A percentile compares a stretch with the other conserved stretches of the same genome.
These are phyloP conservation scores for Pleurotus tuoliensis DNA, from an alignment of 768 basidiomycete species.

Conservation along the genomic window DNA sequence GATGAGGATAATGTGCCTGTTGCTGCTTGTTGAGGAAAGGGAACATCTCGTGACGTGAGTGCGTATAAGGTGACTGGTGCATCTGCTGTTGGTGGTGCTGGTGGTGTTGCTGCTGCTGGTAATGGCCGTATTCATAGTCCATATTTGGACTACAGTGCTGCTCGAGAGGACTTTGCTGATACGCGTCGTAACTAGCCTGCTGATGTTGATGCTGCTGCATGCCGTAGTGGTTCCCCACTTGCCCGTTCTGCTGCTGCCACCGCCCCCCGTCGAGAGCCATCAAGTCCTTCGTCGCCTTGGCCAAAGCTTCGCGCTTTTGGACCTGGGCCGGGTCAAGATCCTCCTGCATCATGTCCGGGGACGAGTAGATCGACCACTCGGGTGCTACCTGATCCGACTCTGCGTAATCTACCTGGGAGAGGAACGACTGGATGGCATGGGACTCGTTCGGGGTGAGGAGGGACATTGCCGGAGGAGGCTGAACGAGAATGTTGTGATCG, in stretches of 20 bases:
- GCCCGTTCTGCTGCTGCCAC: constrained; percentile 26
- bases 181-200: constrained; percentile 11
- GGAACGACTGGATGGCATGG: constrained; percentile 65
- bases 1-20: not conserved
- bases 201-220: constrained; percentile 12
- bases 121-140: constrained; percentile 16
- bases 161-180: constrained; percentile 13
- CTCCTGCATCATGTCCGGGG: constrained; percentile 36
- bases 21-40: constrained; percentile 11
- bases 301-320: constrained; percentile 49
- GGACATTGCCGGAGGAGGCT: constrained; percentile 37
- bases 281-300: constrained; percentile 80
- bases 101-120: constrained; percentile 10
- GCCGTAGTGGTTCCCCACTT: constrained; percentile 16
- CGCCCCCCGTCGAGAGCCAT: constrained; percentile 61
- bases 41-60: constrained; percentile 7
- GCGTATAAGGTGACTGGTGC: constrained; percentile 10
- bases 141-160: constrained; percentile 11
- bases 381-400: constrained; percentile 32
- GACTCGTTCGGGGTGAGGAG: constrained; percentile 66
- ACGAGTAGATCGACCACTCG: constrained; percentile 46
- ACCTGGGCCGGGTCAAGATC: constrained; percentile 44
- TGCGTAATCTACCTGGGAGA: constrained; percentile 48
- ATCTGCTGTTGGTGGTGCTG: constrained; percentile 14
- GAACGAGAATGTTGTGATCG: constrained; percentile 8